Base-by-base conservation (phyloP, 2,329 filamentous ascomycete species). In the Nectriaceae sp. region DNA sequence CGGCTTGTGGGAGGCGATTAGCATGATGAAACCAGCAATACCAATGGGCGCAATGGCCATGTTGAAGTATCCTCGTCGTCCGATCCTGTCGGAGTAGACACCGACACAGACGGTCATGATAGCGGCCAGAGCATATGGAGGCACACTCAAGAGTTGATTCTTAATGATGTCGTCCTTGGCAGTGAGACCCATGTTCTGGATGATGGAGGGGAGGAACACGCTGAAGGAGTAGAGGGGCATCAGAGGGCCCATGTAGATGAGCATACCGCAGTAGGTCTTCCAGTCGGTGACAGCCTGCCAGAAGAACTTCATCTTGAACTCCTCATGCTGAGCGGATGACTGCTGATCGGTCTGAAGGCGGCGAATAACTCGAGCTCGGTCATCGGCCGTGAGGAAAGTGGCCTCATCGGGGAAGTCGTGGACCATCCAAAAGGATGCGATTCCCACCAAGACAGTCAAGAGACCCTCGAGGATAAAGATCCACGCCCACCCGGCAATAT, bases 361-460 rank as follows among this genome's bases (percentile, higher is more conserved):
- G 4, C 83, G 77, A n/a, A 90, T 71, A 0, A 94, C 87, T 8
- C 89, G 82, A 5, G 75, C 76, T 21, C 88, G 85, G 58, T 96
- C 89, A 10, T 81, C 77, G 1, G 81, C 76, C 0, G 81, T 80
- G 6, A 96, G 76, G 64, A 95, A 95, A 2, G 66, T 82, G 19
- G 89, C 89, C 48, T 88, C 78, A 53, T 88, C 85, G 0, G 90
- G 90, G 63, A 91, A 95, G 64, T 96, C 89, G 54, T 90, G 83
- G 1, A 95, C 88, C 73, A 88, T 82, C 84, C 85, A 92, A 70
- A 87, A 91, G 2, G 83, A 88, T 1, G 75, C 67, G 4, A 88
- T 55, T 3, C 87, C 89, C 20, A 90, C 76, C 1, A 90, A 2
- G 1, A 91, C 75, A 0, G 89, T 92, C 1, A 83, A 74, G 2